These are phyloP conservation scores for Claviceps fusiformis DNA, from an alignment of 2,329 filamentous ascomycete species.

Conservation along the genomic window DNA sequence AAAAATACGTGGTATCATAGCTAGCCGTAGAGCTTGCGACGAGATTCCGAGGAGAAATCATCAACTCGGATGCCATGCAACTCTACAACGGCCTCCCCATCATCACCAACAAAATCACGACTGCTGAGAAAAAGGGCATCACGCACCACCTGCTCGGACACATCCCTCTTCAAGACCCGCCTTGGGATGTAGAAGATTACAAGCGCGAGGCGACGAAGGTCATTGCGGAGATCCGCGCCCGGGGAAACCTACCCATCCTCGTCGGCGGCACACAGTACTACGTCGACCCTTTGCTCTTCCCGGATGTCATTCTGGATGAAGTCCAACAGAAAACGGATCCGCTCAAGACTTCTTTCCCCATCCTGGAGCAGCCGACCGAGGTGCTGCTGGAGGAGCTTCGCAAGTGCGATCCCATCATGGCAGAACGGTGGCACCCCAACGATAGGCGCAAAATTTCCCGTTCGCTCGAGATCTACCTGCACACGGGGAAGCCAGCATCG, in stretches of 20 bases:
- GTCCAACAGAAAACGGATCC: conserved; percentile 20
- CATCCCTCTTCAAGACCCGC: conserved; percentile 59
- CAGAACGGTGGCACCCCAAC: conserved; percentile 83
- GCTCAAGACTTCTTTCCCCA: conserved; percentile 44
- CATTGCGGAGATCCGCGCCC: conserved; percentile 63
- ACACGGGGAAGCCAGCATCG: conserved; percentile 68
- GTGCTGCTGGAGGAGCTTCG: conserved; percentile 58
- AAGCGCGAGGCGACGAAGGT: conserved; percentile 52
- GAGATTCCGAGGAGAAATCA: conserved; percentile 78
- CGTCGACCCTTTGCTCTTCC: conserved; percentile 72
- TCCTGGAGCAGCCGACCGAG: conserved; percentile 59
- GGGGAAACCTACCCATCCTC: conserved; percentile 74
- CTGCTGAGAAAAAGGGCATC: conserved; percentile 61
- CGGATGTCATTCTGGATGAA: conserved; percentile 41
- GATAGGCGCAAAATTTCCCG: conserved; percentile 80
- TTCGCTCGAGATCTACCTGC: conserved; percentile 79
- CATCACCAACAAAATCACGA: conserved; percentile 85
- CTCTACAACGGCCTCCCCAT: conserved; percentile 85
- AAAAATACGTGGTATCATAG: conserved; percentile 29
- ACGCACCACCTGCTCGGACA: conserved; percentile 80
- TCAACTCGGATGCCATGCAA: conserved; percentile 98
- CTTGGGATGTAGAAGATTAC: conserved; percentile 75
- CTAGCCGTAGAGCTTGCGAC: conserved; percentile 78
- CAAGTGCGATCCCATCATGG: conserved; percentile 81
- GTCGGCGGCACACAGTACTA: conserved; percentile 97